phyloP scores from a whole-genome alignment of 805 yeast species.

The Metschnikowia colocasiae region DNA sequence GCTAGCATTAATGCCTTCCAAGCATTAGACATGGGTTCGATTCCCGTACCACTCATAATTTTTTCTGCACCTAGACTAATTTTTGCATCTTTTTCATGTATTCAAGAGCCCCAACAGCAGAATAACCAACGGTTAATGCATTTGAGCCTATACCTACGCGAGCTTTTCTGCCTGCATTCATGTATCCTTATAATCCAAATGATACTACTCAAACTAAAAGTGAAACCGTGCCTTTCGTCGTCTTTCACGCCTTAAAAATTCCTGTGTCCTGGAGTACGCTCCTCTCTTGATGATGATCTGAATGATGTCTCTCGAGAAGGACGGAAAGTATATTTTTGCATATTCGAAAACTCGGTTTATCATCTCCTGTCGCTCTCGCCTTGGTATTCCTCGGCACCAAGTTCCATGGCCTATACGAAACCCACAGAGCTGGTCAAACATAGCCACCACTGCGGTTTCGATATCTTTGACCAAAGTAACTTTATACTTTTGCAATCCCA shows the following conservation, averaged over 20 bases:
- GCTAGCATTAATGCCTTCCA: constrained; percentile 92
- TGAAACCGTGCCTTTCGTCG: constrained; percentile 6
- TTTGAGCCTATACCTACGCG: not conserved
- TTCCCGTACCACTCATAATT: constrained; percentile 89
- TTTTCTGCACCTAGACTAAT: too few relatives aligned
- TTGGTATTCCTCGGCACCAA: constrained; percentile 78
- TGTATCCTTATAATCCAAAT: too few relatives aligned
- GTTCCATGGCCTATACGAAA: constrained; percentile 75
- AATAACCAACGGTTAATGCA: too few relatives aligned
- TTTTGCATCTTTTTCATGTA: constrained; percentile 16
- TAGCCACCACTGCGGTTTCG: constrained; percentile 49
- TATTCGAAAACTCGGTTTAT: constrained; percentile 46
- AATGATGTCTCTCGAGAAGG: constrained; percentile 50
- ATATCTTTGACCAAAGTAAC: constrained; percentile 53
- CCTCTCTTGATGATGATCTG: constrained; percentile 80
- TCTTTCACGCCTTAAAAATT: constrained; percentile 13
- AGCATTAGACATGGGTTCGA: constrained; percentile 94
- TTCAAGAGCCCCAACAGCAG: not conserved
- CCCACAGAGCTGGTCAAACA: constrained; percentile 55
- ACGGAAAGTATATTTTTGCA: constrained; percentile 46
- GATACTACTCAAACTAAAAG: constrained; percentile 3
- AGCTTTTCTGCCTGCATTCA: too few relatives aligned
- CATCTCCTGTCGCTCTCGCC: constrained; percentile 45
- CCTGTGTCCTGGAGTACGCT: constrained; percentile 46
- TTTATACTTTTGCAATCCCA: constrained; percentile 24